Evolutionary conservation across 1,284 basidiomycete genomes (phyloP), one percentile per base, ranked within the genome.

Genomic region (Cerrena zonata): DNA sequence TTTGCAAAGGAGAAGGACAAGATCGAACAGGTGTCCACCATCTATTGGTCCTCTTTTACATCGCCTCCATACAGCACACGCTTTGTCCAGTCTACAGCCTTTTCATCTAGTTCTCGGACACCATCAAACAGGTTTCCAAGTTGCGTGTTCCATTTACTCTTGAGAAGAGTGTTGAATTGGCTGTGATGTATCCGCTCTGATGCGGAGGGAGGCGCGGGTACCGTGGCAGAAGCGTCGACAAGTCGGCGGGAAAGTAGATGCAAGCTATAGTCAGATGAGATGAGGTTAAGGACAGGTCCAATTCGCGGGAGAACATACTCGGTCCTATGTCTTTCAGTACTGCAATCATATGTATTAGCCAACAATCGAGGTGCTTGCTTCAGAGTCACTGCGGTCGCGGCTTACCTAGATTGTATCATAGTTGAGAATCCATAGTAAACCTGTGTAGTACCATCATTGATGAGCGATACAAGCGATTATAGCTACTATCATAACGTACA

Each of bases 351-450:
- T 41, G 25, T 26, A 26, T 51, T 34, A 51, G 30, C 30, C 3
- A 47, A 18, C n/a, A n/a, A n/a, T 23, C 26, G 4, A 3, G 12
- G 27, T 40, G 37, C 19, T 30, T 18, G 47, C 15, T 3, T 36
- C 7, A 27, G 7, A 23, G 22, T 24, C n/a, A n/a, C n/a, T n/a
- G n/a, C n/a, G n/a, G n/a, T n/a, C n/a, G 15, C 15, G 30, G 19
- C 60, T 47, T 45, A 63, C 65, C 61, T 59, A 2, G 54, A 57
- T 3, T 57, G 53, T 21, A 67, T 67, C 63, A 63, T 61, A 13
- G 61, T 59, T 2, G 64, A 64, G 49, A 67, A 63, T 4, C 65
- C 65, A 50, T 65, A 67, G 56, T 67, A 67, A 2, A 67, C 59
- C 65, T 66, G 39, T 2, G 19, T 34, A 19, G 11, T n/a, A 19